Conservation (phyloP, 257 asterid genomes). For the Jasminum sambac region DNA sequence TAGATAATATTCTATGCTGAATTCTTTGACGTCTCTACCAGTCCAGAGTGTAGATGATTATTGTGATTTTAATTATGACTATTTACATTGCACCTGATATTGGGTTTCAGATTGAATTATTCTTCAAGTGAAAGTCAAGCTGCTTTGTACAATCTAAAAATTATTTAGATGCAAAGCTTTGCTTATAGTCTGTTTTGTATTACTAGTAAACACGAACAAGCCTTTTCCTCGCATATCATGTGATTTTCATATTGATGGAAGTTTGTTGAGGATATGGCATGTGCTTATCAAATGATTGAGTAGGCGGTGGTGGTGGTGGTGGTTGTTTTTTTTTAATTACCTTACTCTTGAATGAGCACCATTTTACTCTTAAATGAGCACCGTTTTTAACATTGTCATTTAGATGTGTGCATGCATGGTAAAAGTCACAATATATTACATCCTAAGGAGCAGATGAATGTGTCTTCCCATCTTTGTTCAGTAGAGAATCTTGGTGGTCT, state of each 20-base stretch:
- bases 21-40: background rate
- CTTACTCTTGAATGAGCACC: too few relatives aligned
- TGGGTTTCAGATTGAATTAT: background rate
- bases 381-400: too few relatives aligned
- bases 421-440: too few relatives aligned
- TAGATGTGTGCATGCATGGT: too few relatives aligned
- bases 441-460: too few relatives aligned
- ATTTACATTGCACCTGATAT: background rate
- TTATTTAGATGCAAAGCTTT: background rate
- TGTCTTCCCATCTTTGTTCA: too few relatives aligned
- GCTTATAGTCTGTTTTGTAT: background rate
- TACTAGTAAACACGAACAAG: background rate
- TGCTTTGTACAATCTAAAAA: too few relatives aligned
- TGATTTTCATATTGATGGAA: background rate
- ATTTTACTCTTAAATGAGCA: too few relatives aligned
- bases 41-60: background rate
- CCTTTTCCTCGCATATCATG: background rate
- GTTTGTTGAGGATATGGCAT: background rate
- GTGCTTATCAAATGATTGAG: too few relatives aligned
- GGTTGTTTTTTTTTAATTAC: too few relatives aligned
- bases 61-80: background rate
- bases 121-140: background rate
- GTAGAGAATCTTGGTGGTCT: too few relatives aligned
- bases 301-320: too few relatives aligned
- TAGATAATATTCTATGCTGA: background rate